Conservation (phyloP, 23 red algal species). For the Cyanidium caldarium region DNA sequence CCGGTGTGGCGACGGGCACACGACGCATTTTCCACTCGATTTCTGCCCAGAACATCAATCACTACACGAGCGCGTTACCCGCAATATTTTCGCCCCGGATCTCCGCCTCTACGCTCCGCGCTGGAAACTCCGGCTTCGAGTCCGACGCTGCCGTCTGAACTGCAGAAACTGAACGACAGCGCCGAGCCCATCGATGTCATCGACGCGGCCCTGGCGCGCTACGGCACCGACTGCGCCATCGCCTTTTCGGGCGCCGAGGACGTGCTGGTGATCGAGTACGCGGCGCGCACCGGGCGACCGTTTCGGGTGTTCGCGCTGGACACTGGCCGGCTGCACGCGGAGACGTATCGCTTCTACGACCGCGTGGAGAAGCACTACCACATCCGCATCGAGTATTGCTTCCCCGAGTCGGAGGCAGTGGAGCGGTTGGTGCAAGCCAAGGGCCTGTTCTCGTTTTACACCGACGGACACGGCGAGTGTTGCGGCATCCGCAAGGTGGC, state of each 20-base stretch:
- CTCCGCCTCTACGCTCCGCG: too few species aligned
- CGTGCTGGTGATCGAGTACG: slow-evolving; percentile 92
- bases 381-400: slow-evolving; percentile 91
- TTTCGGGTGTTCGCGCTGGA: slow-evolving; percentile 97
- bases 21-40: too few species aligned
- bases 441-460: slow-evolving; percentile 93
- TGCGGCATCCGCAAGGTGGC: slow-evolving; percentile 86
- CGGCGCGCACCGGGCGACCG: slow-evolving; percentile 51
- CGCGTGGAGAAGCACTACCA: slow-evolving; percentile 79
- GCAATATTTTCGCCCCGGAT: too few species aligned
- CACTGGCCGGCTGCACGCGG: slow-evolving; percentile 77
- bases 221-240: slow-evolving; percentile 56
- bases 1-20: too few species aligned
- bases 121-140: too few species aligned
- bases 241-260: slow-evolving; percentile 98
- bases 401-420: slow-evolving; percentile 62
- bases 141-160: neutral
- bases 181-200: slow-evolving; percentile 50
- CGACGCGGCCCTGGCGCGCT: slow-evolving; percentile 58
- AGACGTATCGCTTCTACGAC: slow-evolving; percentile 87
- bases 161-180: neutral
- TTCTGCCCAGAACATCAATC: too few species aligned
- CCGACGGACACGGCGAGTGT: slow-evolving; percentile 92
- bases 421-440: slow-evolving; percentile 73
- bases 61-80: too few species aligned